These are phyloP conservation scores for Tympanopsis confertula DNA, from an alignment of 2,329 filamentous ascomycete species.

Conservation along the genomic window DNA sequence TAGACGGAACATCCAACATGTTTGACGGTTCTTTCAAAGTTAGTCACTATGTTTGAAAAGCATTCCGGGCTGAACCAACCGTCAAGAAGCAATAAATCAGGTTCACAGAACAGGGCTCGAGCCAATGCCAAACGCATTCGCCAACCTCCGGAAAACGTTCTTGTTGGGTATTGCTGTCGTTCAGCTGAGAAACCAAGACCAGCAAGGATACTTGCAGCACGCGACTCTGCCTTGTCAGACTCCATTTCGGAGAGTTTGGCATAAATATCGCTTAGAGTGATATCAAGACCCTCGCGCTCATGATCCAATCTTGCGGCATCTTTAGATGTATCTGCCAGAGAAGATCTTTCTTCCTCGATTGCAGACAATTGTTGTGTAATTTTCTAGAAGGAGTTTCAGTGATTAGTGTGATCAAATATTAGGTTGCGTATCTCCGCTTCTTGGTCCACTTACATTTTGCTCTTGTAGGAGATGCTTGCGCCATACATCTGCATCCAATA, in stretches of 20 bases:
- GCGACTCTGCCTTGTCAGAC: conserved; percentile 91
- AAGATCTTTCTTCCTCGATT: conserved; percentile 66
- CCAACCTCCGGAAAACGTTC: conserved; percentile 99
- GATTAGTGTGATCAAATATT: neutral
- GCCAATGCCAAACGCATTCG: conserved; percentile 94
- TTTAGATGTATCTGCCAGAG: conserved; percentile 80
- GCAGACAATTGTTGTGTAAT: conserved; percentile 64
- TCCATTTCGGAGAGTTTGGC: conserved; percentile 94
- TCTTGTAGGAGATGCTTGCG: conserved; percentile 86
- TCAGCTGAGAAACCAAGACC: conserved; percentile 94
- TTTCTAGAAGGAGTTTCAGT: conserved; percentile 34
- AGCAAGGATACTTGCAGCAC: conserved; percentile 89
- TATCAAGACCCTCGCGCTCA: conserved; percentile 81
- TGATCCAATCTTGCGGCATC: conserved; percentile 77
- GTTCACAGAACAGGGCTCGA: conserved; percentile 92
- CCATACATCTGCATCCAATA: conserved; percentile 96
- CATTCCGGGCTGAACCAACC: conserved; percentile 22
- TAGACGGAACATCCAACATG: conserved; percentile 99
- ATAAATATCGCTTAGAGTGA: conserved; percentile 83
- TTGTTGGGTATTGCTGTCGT: conserved; percentile 83
- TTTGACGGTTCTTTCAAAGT: conserved; percentile 65
- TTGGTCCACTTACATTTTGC: conserved; percentile 68
- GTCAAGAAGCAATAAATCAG: conserved; percentile 87
- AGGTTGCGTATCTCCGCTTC: no score
- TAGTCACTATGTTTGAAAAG: no score